Evolutionary conservation across 768 basidiomycete species (phyloP), one percentile per base, ranked within the genome.

Genomic region (Mrakia frigida): DNA sequence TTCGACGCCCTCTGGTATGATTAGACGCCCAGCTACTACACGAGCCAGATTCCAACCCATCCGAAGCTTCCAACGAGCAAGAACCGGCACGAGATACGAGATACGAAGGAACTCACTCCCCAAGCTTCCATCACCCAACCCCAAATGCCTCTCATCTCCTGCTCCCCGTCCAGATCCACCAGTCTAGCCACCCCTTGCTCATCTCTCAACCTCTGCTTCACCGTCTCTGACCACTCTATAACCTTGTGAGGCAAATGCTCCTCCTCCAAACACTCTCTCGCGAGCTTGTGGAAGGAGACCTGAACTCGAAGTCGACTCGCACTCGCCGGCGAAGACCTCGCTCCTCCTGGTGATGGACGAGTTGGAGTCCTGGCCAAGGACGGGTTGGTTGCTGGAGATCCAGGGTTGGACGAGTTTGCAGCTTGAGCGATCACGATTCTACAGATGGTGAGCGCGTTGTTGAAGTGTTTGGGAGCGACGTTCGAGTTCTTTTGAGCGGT

Each of bases 211-310:
- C 65, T 68, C 65, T 68, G 65, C 65, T 68, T 68, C 0, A 68
- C 65, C 6, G 37, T 68, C 65, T 68, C 65, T 68, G 65, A 16
- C 65, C 65, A 68, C 25, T 68, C 65, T n/a, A 68, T 39, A 13
- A 68, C 65, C 39, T 68, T 68, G 4, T 68, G 65, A 4, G 65
- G 65, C 37, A 68, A 25, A 41, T 68, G 18, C 25, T 68, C 65
- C 7, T 43, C 65, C 39, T 68, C 65, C 25, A 68, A 39, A 21
- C 21, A 39, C 65, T 68, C 65, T 21, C 39, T 37, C 25, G 35
- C 65, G 35, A 68, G 65, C 65, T 68, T 68, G 65, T 23, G 39
- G 65, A 68, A 68, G 35, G 65, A 68, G 65, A 68, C 65, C 25
- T 35, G 35, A 18, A 37, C 65, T 13, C 65, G 11, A 1, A 23